Conservation (phyloP, 768 basidiomycete genomes). For the Naganishia onofrii region DNA sequence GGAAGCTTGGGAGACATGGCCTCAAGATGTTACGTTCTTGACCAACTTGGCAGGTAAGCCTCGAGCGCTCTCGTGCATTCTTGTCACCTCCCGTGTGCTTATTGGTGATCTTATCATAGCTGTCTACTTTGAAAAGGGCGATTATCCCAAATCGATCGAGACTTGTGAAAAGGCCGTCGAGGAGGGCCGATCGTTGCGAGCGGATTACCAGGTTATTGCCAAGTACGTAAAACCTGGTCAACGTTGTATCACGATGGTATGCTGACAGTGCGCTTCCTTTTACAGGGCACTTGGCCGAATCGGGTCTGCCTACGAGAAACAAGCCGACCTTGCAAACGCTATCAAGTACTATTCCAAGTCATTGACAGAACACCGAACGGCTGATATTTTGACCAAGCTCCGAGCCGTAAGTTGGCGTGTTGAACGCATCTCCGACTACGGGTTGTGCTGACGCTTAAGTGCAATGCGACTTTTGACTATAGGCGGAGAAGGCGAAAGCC, state of each 20-base stretch:
- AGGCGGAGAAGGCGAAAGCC: constrained; percentile 68
- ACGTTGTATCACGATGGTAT: background rate
- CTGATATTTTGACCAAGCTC: constrained; percentile 84
- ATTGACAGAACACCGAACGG: constrained; percentile 92
- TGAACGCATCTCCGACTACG: background rate
- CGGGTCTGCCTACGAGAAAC: constrained; percentile 78
- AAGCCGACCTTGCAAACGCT: constrained; percentile 70
- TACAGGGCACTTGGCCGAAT: constrained; percentile 72
- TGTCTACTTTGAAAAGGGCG: constrained; percentile 87
- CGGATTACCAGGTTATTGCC: constrained; percentile 91
- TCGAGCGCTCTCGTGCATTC: background rate
- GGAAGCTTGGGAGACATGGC: constrained; percentile 88
- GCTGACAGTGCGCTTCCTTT: background rate
- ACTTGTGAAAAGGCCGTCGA: constrained; percentile 94
- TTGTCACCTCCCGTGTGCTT: background rate
- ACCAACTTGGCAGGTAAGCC: constrained; percentile 68
- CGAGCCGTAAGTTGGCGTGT: constrained; percentile 52
- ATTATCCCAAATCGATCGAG: constrained; percentile 86
- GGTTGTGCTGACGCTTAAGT: background rate
- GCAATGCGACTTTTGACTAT: background rate
- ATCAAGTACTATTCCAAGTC: constrained; percentile 92
- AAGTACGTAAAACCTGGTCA: constrained; percentile 56
- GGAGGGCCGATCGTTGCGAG: constrained; percentile 82
- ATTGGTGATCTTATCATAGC: constrained; percentile 56
- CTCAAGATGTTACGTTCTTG: constrained; percentile 88